Percentiles rank a stretch among this genome's conserved stretches.
Conservation (phyloP, 257 asterid species). For the Cordia subcordata region DNA sequence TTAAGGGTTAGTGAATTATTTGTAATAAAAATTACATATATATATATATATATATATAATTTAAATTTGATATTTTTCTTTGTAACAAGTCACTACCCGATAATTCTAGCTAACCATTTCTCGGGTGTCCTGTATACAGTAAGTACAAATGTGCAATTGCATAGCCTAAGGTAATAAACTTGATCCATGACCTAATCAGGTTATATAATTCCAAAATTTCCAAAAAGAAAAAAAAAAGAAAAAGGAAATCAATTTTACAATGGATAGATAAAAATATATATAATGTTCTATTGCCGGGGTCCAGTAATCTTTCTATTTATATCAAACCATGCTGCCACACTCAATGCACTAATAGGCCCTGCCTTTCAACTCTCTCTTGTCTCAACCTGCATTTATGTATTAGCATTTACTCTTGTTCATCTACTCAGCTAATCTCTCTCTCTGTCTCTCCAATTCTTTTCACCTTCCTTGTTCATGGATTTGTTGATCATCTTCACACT, state of each 20-base stretch:
- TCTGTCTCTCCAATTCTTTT: neutral
- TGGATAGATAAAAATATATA: neutral
- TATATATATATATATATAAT: too few species aligned
- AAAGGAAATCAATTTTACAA: neutral
- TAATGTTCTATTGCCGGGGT: conserved; percentile 20
- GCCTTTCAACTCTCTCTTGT: conserved; percentile 27
- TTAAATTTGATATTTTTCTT: too few species aligned
- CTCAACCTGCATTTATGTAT: conserved; percentile 36
- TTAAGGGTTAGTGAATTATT: too few species aligned
- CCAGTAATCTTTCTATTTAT: conserved; percentile 36
- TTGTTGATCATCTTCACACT: conserved; percentile 14
- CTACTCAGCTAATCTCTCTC: neutral
- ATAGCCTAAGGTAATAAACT: too few species aligned
- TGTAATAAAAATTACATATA: too few species aligned
- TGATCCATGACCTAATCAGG: too few species aligned
- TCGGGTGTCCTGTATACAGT: too few species aligned
- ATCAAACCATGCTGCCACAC: conserved; percentile 35
- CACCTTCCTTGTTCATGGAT: conserved; percentile 30
- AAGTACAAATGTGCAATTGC: too few species aligned
- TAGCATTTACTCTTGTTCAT: neutral
- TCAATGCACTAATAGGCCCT: conserved; percentile 25
- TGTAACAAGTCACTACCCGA: too few species aligned
- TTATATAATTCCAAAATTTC: conserved; percentile 1
- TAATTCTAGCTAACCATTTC: too few species aligned
- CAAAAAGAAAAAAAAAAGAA: too few species aligned